Base-by-base conservation (phyloP, 495 filamentous ascomycete genomes). In the Tuber brumale region DNA sequence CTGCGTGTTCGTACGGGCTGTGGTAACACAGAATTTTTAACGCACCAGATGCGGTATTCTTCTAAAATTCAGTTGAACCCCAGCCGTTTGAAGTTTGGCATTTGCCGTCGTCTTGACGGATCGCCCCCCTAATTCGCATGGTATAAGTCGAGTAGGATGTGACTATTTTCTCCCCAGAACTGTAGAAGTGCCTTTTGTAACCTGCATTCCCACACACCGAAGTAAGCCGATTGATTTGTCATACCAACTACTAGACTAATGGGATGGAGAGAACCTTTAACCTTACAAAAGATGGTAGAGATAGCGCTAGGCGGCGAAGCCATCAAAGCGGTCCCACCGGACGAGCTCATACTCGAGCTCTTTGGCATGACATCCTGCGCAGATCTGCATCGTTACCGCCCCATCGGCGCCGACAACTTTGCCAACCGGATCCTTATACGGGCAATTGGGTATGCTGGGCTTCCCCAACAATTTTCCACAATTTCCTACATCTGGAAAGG, bases 401-500 rank as follows among this genome's bases (percentile, higher is more conserved):
- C 46, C 19, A 43, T 72, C 41, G 42, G 46, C 35, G 8, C 41
- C 7, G 46, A 8, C 14, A 42, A 42, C 39, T 46, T 72, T 46
- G 12, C 12, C 18, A 72, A 41, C 41, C 21, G 19, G 39, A 35
- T 18, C 42, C 31, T 41, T 27, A 42, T 72, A 43, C 42, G 71
- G 27, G 46, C 46, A 23, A 31, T 72, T 46, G 71, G 46, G 46
- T 72, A 31, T 19, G 27, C 21, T 23, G 41, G 23, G 19, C 31
- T 72, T 18, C 71, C 42, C 16, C 23, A 72, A 48, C 16, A 2
- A 41, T 72, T 45, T 31, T n/a, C 71, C 21, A 31, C 71, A 10
- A 46, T 46, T 9, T 46, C 42, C 71, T 72, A 46, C n/a, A n/a
- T 46, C 18, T 72, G 71, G 71, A 72, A 43, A 23, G 41, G 71